Evolutionary conservation across 2,329 filamentous ascomycete genomes (phyloP), one percentile per base, ranked within the genome.

Genomic region (Diaporthe nobilis): DNA sequence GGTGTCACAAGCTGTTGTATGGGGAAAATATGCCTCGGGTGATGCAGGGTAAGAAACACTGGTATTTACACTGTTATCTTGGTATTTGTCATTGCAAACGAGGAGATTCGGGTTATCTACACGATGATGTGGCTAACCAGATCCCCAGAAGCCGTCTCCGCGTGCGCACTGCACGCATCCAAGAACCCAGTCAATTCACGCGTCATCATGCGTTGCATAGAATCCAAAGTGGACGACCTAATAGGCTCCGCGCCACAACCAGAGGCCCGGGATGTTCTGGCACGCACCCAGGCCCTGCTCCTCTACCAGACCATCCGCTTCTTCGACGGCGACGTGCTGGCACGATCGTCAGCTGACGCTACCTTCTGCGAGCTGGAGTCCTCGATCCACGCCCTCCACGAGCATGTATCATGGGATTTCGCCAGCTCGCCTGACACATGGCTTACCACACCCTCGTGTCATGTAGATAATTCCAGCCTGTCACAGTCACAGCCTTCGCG

Each of bases 1-100:
- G 90, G 90, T 86, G 84, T 42, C 90, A 92, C 77, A 82, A 83
- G 0, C 80, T 83, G n/a, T 82, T 92, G 0, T 91, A 90, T 75
- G 82, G 82, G n/a, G 84, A 87, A 2, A 74, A 80, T 12, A 90
- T 91, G 88, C 90, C 90, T 1, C 82, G 81, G 42, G 83, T 81
- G 0, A 86, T 91, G 78, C 86, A 90, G 83, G 88, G 87, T 86
- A 78, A 25, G 71, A 76, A 25, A 15, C 7, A 57, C 20, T 53
- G 47, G 42, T 13, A 28, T 9, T 34, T 22, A 17, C 17, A 47
- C 1, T 22, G 12, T 3, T 3, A 7, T 13, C 9, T 10, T 1
- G 28, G 17, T 12, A 22, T 4, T 31, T 28, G 37, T 39, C 13
- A n/a, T 25, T 34, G 9, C 20, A 3, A n/a, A 37, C 9, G 3